Percentiles rank a stretch among this genome's conserved stretches.
phyloP scores from a whole-genome alignment of 495 filamentous ascomycete genomes.

The Trichoderma parareesei region DNA sequence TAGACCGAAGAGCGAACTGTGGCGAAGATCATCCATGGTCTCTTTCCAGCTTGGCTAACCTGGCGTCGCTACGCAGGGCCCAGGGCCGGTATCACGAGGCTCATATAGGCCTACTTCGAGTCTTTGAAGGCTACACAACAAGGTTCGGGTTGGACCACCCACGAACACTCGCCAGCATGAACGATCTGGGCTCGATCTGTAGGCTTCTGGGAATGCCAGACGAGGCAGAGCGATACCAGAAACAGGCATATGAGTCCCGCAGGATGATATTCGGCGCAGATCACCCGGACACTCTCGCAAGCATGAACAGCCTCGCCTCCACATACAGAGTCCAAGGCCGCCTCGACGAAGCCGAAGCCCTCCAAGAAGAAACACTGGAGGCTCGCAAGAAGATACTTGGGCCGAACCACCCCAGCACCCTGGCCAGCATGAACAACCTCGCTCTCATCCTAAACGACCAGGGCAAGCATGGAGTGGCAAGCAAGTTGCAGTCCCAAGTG shows the following conservation, averaged over 20 bases:
- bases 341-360: constrained; percentile 24
- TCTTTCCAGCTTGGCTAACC: constrained; percentile 31
- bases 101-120: constrained; percentile 24
- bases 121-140: constrained; percentile 25
- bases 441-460: not conserved
- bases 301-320: constrained; percentile 15
- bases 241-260: constrained; percentile 4
- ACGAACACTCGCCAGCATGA: constrained; percentile 30
- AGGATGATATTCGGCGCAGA: constrained; percentile 19
- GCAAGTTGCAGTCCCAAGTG: not conserved
- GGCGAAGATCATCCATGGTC: constrained; percentile 32
- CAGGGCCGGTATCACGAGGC: constrained; percentile 31
- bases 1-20: constrained; percentile 21
- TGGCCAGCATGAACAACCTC: constrained; percentile 9
- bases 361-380: constrained; percentile 22
- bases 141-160: constrained; percentile 33
- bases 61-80: constrained; percentile 26
- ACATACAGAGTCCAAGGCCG: constrained; percentile 24
- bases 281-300: constrained; percentile 23
- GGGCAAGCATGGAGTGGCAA: not conserved
- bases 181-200: constrained; percentile 31
- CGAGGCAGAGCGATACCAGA: constrained; percentile 24
- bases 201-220: constrained; percentile 21
- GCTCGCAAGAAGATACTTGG: not conserved
- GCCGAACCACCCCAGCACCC: not conserved